Percentiles rank a stretch among this genome's conserved stretches.
Conservation (phyloP, 2,329 filamentous ascomycete species). For the Chaetomium sp. region DNA sequence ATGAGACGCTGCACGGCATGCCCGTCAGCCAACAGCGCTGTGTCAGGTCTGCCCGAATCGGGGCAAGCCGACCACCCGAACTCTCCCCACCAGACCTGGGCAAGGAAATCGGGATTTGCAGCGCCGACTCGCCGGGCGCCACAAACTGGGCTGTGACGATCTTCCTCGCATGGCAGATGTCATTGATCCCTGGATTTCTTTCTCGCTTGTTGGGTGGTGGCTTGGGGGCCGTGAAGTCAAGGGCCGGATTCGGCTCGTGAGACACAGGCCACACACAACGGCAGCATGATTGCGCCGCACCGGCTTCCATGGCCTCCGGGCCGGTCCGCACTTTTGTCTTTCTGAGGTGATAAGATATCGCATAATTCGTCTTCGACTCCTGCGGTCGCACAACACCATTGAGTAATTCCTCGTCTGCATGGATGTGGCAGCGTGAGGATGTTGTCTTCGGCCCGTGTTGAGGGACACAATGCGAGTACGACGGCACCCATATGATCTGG, state of each 20-base stretch:
- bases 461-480: not conserved
- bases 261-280: not conserved
- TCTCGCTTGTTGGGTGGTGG: not conserved
- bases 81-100: too few species aligned
- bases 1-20: not conserved
- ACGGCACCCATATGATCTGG: not conserved
- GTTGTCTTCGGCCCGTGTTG: not conserved
- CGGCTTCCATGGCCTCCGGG: not conserved
- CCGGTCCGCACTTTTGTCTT: constrained; percentile 1
- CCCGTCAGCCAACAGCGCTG: not conserved
- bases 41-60: not conserved
- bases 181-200: not conserved
- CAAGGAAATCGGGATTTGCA: not conserved
- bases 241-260: not conserved
- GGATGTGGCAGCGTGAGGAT: not conserved
- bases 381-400: not conserved
- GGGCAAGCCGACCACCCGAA: not conserved
- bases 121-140: not conserved
- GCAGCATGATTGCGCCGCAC: constrained; percentile 1
- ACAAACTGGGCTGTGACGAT: not conserved
- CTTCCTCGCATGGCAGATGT: not conserved
- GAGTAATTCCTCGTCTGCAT: not conserved
- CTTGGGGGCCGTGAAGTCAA: not conserved
- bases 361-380: not conserved
- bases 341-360: not conserved